A percentile compares a stretch with the other conserved stretches of the same genome.
phyloP scores from a whole-genome alignment of 352 stramenopile species.

The Globisporangium yorkense region DNA sequence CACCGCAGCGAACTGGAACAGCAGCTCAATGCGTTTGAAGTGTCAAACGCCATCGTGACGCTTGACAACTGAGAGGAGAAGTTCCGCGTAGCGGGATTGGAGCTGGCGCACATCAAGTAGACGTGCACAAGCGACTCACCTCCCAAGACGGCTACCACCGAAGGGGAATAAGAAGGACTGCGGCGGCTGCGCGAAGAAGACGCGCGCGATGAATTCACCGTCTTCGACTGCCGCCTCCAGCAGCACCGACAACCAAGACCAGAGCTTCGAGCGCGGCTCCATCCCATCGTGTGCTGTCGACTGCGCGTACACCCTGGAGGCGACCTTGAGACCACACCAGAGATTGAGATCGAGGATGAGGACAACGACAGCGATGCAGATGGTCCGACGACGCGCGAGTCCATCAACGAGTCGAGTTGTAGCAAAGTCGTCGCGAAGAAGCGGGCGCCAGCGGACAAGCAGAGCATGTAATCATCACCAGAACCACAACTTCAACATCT shows the following conservation, averaged over 20 bases:
- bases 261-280: too few relatives aligned
- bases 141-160: too few relatives aligned
- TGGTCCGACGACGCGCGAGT: constrained; percentile 42
- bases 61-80: constrained; percentile 73
- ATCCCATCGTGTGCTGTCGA: too few relatives aligned
- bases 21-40: constrained; percentile 57
- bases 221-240: too few relatives aligned
- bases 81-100: constrained; percentile 59
- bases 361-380: constrained; percentile 32
- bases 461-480: too few relatives aligned
- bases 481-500: too few relatives aligned
- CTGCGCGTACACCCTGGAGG: not conserved
- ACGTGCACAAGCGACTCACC: constrained; percentile 32
- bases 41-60: constrained; percentile 39
- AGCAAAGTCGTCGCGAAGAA: constrained; percentile 55
- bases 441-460: constrained; percentile 9
- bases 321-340: not conserved
- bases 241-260: too few relatives aligned
- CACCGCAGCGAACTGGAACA: constrained; percentile 65
- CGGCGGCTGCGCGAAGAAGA: too few relatives aligned
- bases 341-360: constrained; percentile 17
- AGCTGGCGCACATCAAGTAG: constrained; percentile 54
- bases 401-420: constrained; percentile 57
- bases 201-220: too few relatives aligned
- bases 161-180: too few relatives aligned